Evolutionary conservation across 2,329 filamentous ascomycete genomes (phyloP), one percentile per base, ranked within the genome.

Genomic region (Colletotrichum tabaci): DNA sequence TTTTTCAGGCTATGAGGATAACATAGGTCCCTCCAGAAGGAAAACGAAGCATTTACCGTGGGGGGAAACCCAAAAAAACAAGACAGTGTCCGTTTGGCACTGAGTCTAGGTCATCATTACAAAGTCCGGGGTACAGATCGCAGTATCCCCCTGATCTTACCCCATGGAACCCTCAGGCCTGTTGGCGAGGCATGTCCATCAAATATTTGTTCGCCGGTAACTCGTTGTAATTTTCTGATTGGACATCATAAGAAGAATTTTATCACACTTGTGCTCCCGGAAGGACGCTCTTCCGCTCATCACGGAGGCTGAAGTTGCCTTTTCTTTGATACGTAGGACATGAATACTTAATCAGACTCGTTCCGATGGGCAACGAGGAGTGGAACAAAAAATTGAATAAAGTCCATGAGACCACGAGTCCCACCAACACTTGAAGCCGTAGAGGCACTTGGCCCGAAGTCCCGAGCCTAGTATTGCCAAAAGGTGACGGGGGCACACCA

Each of bases 371-470:
- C 5, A 18, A 18, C 2, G 38, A 21, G 3, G 5, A 40, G 16
- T 12, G 1, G 26, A 18, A 23, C 8, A 9, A 15, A 46, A 38
- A 35, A 35, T 10, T 35, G 50, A 18, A 18, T 38, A 8, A 18
- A 21, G 6, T 30, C 44, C 38, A 12, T 30, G 6, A 5, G 2
- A 35, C 2, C 13, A 9, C 38, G 16, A 53, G 21, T 13, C 7
- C 30, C n/a, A 12, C 4, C 40, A 10, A 35, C 18, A 18, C n/a
- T 35, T 13, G 15, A 50, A n/a, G 21, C n/a, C 35, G 21, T 30
- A 52, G 57, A 71, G 67, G 64, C 64, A 62, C 26, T 46, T 67
- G 67, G 50, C 21, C 64, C 67, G 67, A 62, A 52, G 38, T 71
- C 64, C 67, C 56, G 64, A 26, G 13, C 47, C 46, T 12, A 30